Evolutionary conservation across 2,329 filamentous ascomycete genomes (phyloP).

Genomic region (Pseudocercospora musae): DNA sequence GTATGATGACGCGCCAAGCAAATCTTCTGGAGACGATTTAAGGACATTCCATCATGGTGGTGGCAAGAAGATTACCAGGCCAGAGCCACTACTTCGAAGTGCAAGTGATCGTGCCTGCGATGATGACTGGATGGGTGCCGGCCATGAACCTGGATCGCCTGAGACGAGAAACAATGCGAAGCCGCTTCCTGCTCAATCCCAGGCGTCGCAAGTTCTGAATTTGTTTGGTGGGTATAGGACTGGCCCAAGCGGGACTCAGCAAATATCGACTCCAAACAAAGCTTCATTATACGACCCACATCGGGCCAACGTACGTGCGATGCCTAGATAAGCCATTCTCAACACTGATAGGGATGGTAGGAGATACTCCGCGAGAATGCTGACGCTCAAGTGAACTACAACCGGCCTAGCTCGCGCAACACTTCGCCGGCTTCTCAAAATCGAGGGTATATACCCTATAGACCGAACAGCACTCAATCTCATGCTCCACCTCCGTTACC

Average conservation of each 20-base stretch:
- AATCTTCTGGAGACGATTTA: not conserved
- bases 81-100: not conserved
- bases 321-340: too few species aligned
- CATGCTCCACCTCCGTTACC: not conserved
- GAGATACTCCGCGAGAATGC: not conserved
- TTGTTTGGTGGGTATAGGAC: not conserved
- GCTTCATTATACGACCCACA: not conserved
- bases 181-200: not conserved
- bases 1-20: not conserved
- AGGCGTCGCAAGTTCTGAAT: not conserved
- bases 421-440: not conserved
- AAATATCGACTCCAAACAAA: not conserved
- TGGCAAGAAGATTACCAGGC: not conserved
- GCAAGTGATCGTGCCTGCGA: not conserved
- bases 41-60: not conserved
- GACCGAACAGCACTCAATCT: not conserved
- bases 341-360: not conserved
- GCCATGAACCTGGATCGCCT: not conserved
- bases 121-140: not conserved
- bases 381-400: not conserved
- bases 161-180: not conserved
- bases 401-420: not conserved
- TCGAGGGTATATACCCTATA: not conserved
- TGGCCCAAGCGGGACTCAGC: not conserved
- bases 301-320: not conserved